These are phyloP conservation scores for Candida broadrunensis DNA, from an alignment of 805 yeast genomes.

Conservation along the genomic window DNA sequence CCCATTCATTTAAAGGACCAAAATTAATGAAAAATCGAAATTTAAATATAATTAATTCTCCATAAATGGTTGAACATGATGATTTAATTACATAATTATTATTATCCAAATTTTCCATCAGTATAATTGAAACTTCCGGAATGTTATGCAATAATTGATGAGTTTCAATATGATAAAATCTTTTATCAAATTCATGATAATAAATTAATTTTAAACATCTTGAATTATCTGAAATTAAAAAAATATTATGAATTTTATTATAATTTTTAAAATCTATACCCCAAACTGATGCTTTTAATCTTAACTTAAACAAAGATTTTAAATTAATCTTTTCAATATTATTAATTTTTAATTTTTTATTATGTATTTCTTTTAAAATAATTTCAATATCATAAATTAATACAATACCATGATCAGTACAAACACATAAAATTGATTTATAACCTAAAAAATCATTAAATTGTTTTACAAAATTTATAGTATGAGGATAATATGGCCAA, in stretches of 20 bases:
- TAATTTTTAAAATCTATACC: slow-evolving; percentile 48
- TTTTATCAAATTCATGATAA: slow-evolving; percentile 19
- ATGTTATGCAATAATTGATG: slow-evolving; percentile 52
- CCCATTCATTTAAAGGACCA: slow-evolving; percentile 24
- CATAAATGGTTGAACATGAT: slow-evolving; percentile 44
- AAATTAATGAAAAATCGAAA: slow-evolving; percentile 22
- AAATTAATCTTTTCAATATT: slow-evolving; percentile 2
- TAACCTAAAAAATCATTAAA: slow-evolving; percentile 27
- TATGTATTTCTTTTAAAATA: slow-evolving; percentile 14
- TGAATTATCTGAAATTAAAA: slow-evolving; percentile 56
- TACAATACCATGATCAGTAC: slow-evolving; percentile 54
- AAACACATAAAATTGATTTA: slow-evolving; percentile 43
- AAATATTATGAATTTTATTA: slow-evolving; percentile 20
- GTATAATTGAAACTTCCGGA: slow-evolving; percentile 40
- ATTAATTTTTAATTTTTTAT: neutral
- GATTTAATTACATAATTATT: slow-evolving; percentile 24
- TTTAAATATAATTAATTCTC: slow-evolving; percentile 41
- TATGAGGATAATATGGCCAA: slow-evolving; percentile 54
- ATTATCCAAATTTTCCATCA: slow-evolving; percentile 9
- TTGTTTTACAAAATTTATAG: slow-evolving; percentile 48
- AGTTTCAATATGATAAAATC: slow-evolving; percentile 31
- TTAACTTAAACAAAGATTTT: slow-evolving; percentile 24
- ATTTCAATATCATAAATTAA: slow-evolving; percentile 33
- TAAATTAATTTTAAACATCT: slow-evolving; percentile 42
- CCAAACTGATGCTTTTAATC: slow-evolving; percentile 54